A percentile compares a stretch with the other conserved stretches of the same genome.
Evolutionary conservation across 2,329 filamentous ascomycete species (phyloP).

Genomic region (Cladosporium sp.): DNA sequence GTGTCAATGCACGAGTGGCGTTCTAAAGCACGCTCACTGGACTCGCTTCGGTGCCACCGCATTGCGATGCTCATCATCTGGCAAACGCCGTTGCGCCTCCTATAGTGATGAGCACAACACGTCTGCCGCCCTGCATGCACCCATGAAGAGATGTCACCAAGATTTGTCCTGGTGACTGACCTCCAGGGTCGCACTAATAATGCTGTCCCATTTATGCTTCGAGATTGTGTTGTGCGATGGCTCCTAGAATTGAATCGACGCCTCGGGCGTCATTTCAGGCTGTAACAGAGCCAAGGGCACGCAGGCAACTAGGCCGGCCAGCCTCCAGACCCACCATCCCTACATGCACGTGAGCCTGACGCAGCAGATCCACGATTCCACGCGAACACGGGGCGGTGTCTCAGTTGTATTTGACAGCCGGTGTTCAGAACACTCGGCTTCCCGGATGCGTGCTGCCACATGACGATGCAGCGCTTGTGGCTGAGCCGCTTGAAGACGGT

Average conservation of each 20-base stretch:
- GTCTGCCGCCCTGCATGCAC: constrained; percentile 14
- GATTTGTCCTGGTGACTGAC: constrained; percentile 11
- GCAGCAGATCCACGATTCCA: constrained; percentile 5
- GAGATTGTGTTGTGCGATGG: background rate
- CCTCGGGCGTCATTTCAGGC: constrained; percentile 14
- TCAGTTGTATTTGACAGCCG: constrained; percentile 8
- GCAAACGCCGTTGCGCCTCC: constrained; percentile 15
- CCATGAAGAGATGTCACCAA: constrained; percentile 13
- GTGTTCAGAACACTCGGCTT: background rate
- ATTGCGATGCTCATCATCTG: constrained; percentile 17
- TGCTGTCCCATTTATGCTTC: background rate
- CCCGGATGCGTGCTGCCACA: constrained; percentile 2
- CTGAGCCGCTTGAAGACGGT: constrained; percentile 1
- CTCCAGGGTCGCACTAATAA: background rate
- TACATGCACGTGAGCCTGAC: constrained; percentile 21
- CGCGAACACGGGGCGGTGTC: constrained; percentile 17
- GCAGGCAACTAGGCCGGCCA: constrained; percentile 10
- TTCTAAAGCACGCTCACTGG: constrained; percentile 1
- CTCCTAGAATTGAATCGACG: background rate
- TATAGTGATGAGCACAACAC: constrained; percentile 1
- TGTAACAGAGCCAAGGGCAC: constrained; percentile 1
- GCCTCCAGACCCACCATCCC: constrained; percentile 15
- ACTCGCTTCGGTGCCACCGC: constrained; percentile 19
- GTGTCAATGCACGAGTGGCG: constrained; percentile 20
- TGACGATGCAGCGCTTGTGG: constrained; percentile 14